Conservation (phyloP, 2,329 filamentous ascomycete genomes). For the Fusarium albosuccineum region DNA sequence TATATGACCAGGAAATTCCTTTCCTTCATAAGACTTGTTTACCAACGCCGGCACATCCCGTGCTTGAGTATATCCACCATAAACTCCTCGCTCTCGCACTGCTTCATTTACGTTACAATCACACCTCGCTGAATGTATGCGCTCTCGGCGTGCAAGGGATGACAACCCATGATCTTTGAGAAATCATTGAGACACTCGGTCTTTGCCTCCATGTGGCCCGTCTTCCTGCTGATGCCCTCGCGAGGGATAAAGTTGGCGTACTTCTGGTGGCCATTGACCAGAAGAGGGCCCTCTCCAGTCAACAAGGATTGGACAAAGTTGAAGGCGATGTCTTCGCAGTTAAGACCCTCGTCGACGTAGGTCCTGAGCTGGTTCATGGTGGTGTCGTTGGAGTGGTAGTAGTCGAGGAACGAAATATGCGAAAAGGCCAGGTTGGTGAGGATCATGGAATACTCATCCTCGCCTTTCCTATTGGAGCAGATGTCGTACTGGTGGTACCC, state of each 20-base stretch:
- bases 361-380: conserved; percentile 49
- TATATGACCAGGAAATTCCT: neutral
- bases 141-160: conserved; percentile 52
- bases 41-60: conserved; percentile 11
- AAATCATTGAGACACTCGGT: conserved; percentile 54
- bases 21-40: neutral
- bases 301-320: conserved; percentile 53
- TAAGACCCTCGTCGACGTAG: conserved; percentile 55
- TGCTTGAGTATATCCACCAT: neutral
- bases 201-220: conserved; percentile 51
- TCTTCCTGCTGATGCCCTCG: conserved; percentile 51
- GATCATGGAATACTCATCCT: conserved; percentile 53
- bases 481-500: conserved; percentile 50
- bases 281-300: conserved; percentile 52
- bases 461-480: conserved; percentile 44
- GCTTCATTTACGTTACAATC: conserved; percentile 39
- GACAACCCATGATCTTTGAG: conserved; percentile 50
- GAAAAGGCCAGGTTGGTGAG: conserved; percentile 55
- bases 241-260: conserved; percentile 51
- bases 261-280: conserved; percentile 50
- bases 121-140: conserved; percentile 52
- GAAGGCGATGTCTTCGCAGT: conserved; percentile 58
- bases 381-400: conserved; percentile 53
- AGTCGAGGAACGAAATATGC: conserved; percentile 55
- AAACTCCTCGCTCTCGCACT: neutral